phyloP scores from a whole-genome alignment of 352 stramenopile species.

The Phytopythium boreale region DNA sequence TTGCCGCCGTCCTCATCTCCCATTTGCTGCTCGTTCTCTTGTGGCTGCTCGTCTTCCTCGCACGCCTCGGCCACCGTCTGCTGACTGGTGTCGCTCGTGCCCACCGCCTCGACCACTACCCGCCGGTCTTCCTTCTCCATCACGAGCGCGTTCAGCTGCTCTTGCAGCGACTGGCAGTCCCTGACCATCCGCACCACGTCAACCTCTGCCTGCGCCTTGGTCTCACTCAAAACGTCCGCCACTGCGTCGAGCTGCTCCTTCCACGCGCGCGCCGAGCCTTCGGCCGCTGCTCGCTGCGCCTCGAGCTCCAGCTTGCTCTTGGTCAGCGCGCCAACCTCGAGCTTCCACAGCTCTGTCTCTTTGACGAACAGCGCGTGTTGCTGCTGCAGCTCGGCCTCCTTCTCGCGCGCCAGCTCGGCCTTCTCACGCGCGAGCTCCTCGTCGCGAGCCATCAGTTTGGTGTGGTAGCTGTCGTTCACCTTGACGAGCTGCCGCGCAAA shows the following conservation, averaged over 20 bases:
- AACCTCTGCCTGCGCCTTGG: slow-evolving; percentile 6
- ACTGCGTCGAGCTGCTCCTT: slow-evolving; percentile 18
- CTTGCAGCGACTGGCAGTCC: slow-evolving; percentile 13
- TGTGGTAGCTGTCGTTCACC: slow-evolving; percentile 44
- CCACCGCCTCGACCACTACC: background rate
- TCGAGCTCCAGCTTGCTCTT: slow-evolving; percentile 40
- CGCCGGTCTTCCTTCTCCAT: slow-evolving; percentile 20
- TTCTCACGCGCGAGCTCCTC: slow-evolving; percentile 30
- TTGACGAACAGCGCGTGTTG: slow-evolving; percentile 30
- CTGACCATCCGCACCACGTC: slow-evolving; percentile 2
- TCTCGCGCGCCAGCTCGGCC: slow-evolving; percentile 23
- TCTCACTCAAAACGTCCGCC: slow-evolving; percentile 12
- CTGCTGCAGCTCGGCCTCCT: slow-evolving; percentile 30
- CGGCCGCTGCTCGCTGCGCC: slow-evolving; percentile 16
- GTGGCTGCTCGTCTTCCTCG: background rate
- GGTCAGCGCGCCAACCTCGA: slow-evolving; percentile 37
- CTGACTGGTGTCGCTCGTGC: slow-evolving; percentile 9
- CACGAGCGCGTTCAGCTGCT: slow-evolving; percentile 17
- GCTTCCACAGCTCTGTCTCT: slow-evolving; percentile 37
- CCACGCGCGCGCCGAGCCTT: slow-evolving; percentile 8
- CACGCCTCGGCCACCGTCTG: background rate
- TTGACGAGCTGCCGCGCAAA: slow-evolving; percentile 36
- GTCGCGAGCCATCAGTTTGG: slow-evolving; percentile 33
- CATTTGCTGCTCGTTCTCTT: background rate
- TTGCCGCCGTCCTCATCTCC: background rate